Conservation (phyloP, 345 rosid species). For the Aegle marmelos region DNA sequence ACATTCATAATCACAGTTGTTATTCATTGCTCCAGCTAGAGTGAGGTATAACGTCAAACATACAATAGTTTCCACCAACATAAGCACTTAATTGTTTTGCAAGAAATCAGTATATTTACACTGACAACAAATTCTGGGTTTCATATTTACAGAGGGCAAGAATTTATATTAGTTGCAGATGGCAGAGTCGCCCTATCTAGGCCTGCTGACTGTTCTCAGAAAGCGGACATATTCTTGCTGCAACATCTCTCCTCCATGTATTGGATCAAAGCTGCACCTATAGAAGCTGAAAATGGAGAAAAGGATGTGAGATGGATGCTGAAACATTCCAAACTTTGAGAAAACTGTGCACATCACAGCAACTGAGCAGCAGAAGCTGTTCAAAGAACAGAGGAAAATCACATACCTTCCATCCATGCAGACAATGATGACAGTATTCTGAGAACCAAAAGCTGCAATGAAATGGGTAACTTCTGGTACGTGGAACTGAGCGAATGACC, state of each 20-base stretch:
- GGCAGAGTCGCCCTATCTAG: conserved; percentile 15
- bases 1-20: neutral
- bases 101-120: conserved; percentile 8
- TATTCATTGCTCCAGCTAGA: neutral
- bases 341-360: neutral
- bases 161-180: neutral
- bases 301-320: neutral
- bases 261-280: conserved; percentile 64
- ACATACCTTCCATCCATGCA: conserved; percentile 88
- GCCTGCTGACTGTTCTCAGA: conserved; percentile 35
- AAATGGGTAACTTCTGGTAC: conserved; percentile 69
- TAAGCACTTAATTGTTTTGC: neutral
- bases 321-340: neutral
- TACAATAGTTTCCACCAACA: neutral
- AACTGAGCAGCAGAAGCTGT: neutral
- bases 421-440: conserved; percentile 61
- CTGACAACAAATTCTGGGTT: neutral
- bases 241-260: conserved; percentile 57
- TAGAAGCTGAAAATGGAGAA: conserved; percentile 42
- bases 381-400: neutral
- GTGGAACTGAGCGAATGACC: conserved; percentile 94
- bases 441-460: conserved; percentile 81
- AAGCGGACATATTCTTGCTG: conserved; percentile 60
- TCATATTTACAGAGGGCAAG: neutral
- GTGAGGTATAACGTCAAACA: neutral